Base-by-base conservation (phyloP, 2,329 filamentous ascomycete species). In the Berkeleyomyces basicola region DNA sequence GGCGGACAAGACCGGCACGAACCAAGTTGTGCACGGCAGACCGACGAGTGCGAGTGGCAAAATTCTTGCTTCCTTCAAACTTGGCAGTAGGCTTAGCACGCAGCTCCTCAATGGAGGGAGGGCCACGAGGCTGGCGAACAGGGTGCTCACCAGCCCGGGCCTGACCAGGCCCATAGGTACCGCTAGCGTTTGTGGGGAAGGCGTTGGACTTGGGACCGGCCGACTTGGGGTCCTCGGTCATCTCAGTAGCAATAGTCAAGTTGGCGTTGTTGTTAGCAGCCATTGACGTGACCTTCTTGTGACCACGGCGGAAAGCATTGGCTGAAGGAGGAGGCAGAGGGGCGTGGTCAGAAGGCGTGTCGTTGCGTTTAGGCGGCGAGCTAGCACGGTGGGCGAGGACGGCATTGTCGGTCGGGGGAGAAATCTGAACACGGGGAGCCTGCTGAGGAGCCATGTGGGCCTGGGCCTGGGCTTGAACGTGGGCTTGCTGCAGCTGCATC, bases 41-140 rank as follows among this genome's bases (percentile, higher is more conserved):
- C 67, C 92, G 90, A 65, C 93, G 90, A 70, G 95, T 91, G 66
- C 93, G 90, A 63, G 90, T 85, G 9, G 88, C 87, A 75, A 99
- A 99, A 77, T 99, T 99, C 82, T 96, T 86, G 83, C 92, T 96
- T 33, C 92, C 93, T 73, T 97, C 92, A 67, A 92, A 83, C 76
- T 90, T 96, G 67, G 89, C 85, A 7, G 92, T 97, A 1, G 93
- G 93, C 75, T 91, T 93, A 23, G 86, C 81, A 70, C 86, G 83
- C 65, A 99, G 83, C 75, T 99, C 93, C 68, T 99, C 93, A 59
- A 97, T 80, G 11, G 88, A 84, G 11, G 93, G 93, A 33, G 93
- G 93, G 4, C 91, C 91, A 67, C 90, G 89, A 61, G 93, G 93
- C 74, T 99, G 93, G 64, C 93, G 90, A 61, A 89, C 77, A 7